phyloP scores from a whole-genome alignment of 2,329 filamentous ascomycete genomes.

The Triangularia setosa region DNA sequence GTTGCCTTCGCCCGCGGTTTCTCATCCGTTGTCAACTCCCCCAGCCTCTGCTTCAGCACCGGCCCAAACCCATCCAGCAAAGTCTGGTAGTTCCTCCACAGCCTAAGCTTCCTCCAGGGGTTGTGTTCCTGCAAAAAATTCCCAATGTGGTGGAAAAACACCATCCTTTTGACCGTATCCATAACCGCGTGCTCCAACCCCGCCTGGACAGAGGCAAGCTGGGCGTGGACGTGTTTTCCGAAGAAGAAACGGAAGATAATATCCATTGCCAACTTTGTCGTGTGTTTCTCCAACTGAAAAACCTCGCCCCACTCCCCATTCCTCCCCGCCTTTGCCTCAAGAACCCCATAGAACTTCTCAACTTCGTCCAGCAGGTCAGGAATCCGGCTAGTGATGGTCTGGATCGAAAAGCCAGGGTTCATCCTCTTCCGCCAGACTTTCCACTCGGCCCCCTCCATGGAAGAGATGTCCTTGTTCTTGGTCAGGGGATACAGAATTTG shows the following conservation, averaged over 20 bases:
- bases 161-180: neutral
- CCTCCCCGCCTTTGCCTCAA: neutral
- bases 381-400: neutral
- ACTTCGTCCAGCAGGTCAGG: neutral
- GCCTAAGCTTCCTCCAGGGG: neutral
- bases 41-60: neutral
- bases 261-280: neutral
- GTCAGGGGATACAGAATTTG: neutral
- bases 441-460: neutral
- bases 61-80: neutral
- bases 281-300: neutral
- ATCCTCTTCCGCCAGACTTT: neutral
- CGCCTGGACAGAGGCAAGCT: neutral
- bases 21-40: neutral
- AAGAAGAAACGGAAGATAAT: neutral
- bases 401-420: neutral
- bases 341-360: neutral
- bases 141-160: neutral
- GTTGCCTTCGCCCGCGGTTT: neutral
- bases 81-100: neutral
- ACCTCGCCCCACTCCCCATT: neutral
- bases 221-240: neutral
- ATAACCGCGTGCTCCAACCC: neutral
- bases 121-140: neutral
- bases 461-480: neutral